Evolutionary conservation across 2,329 filamentous ascomycete species (phyloP), one percentile per base, ranked within the genome.

Genomic region (Diplocarpon mali): DNA sequence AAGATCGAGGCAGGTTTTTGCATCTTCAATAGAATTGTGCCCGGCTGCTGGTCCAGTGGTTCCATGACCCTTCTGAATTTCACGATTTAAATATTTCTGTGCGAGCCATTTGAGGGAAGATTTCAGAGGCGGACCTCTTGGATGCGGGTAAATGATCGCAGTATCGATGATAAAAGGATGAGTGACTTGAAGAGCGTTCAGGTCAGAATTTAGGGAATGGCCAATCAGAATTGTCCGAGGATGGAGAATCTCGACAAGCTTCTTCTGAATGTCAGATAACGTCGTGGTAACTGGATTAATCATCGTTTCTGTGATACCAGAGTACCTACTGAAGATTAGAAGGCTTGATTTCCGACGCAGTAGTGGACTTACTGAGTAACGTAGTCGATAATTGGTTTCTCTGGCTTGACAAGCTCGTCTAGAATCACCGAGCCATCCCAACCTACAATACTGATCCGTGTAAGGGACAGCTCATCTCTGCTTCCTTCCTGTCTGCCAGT

Each of bases 141-240:
- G 84, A 61, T 98, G 92, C 1, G 90, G 89, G 61, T 85, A 98
- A 42, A 95, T 73, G 30, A 96, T 74, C 11, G 86, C 79, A 0
- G 92, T 96, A 64, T 98, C 92, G 60, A 95, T 78, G 55, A 98
- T 81, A 66, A 89, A 95, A 0, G 92, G 92, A 61, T 96, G 92
- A 0, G 86, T 83, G 48, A 95, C 72, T 59, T 81, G 84, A 24
- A 98, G 69, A 1, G 89, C 90, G 49, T 79, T 85, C 28, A 95
- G 74, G 60, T 93, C 85, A 2, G 84, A 85, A 56, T 90, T 83
- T 36, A 93, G 71, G 3, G 84, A 89, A 65, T 93, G 85, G 32
- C 85, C 85, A 36, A 92, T 65, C 13, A 93, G 73, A 42, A 92
- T 83, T 10, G 84, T 79, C 34, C 74, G 76, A 0, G 83, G 78